Conservation (phyloP, 108 stramenopile species). For the Fistulifera solaris region DNA sequence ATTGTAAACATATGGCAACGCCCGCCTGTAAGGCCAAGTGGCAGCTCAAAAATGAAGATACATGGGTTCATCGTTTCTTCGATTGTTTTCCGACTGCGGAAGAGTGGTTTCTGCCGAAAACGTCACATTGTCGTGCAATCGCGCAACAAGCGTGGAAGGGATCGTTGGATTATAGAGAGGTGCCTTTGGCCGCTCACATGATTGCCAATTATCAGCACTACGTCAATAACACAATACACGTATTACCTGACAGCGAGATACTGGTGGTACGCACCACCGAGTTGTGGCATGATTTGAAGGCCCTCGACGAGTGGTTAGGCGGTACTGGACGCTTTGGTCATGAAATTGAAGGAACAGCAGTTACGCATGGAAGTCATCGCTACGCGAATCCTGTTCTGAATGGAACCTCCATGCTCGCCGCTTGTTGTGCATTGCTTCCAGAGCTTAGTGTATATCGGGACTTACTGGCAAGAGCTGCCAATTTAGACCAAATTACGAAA, state of each 20-base stretch:
- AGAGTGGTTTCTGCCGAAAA: conserved; percentile 7
- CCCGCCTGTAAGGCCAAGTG: conserved; percentile 7
- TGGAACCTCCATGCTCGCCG: neutral
- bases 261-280: conserved; percentile 1
- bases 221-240: neutral
- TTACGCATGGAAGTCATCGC: conserved; percentile 3
- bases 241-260: neutral
- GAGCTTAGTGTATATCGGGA: neutral
- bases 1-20: conserved; percentile 13
- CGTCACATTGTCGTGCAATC: neutral
- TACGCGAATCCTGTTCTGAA: neutral
- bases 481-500: neutral
- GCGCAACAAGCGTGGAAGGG: neutral
- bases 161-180: neutral
- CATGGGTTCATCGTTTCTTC: conserved; percentile 24
- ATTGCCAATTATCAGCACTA: conserved; percentile 3
- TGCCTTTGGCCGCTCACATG: conserved; percentile 5
- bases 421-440: neutral
- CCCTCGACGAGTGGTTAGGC: conserved; percentile 1
- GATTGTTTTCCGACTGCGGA: conserved; percentile 20
- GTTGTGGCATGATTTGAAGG: conserved; percentile 8
- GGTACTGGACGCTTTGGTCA: conserved; percentile 4
- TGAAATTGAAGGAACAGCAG: neutral
- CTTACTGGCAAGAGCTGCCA: neutral
- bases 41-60: neutral